Percentiles rank a stretch among this genome's conserved stretches.
phyloP scores from a whole-genome alignment of 2,329 filamentous ascomycete genomes.

The Myriangium duriaei region DNA sequence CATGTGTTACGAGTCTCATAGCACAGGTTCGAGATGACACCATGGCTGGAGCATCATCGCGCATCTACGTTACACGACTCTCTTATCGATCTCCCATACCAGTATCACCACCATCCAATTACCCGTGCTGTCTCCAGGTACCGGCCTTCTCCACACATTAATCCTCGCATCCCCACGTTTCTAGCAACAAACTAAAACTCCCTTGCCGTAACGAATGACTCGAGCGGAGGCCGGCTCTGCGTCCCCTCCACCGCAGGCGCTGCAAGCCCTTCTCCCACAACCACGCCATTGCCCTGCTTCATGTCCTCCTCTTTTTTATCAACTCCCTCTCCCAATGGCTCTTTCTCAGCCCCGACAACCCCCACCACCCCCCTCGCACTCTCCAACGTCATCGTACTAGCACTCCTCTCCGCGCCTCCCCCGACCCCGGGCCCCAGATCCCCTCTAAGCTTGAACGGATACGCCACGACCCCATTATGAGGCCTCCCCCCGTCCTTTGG shows the following conservation, averaged over 20 bases:
- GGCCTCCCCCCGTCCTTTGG: slow-evolving; percentile 49
- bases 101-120: too few species aligned
- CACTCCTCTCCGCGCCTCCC: slow-evolving; percentile 37
- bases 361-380: slow-evolving; percentile 21
- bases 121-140: too few species aligned
- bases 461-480: slow-evolving; percentile 54
- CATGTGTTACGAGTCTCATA: too few species aligned
- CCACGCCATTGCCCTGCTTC: not conserved
- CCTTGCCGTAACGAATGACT: slow-evolving; percentile 43
- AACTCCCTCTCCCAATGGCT: slow-evolving; percentile 3
- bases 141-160: too few species aligned
- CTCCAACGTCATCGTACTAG: slow-evolving; percentile 56
- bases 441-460: slow-evolving; percentile 57
- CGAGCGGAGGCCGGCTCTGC: slow-evolving; percentile 31
- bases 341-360: slow-evolving; percentile 12
- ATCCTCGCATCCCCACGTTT: too few species aligned
- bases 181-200: slow-evolving; percentile 31
- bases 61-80: too few species aligned
- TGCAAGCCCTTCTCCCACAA: slow-evolving; percentile 1
- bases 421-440: slow-evolving; percentile 33
- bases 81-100: too few species aligned
- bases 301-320: not conserved
- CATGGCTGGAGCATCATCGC: too few species aligned
- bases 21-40: too few species aligned
- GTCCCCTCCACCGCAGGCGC: slow-evolving; percentile 10